Evolutionary conservation across 1,284 basidiomycete species (phyloP).

Genomic region (Pyrrhoderma lamaoense): DNA sequence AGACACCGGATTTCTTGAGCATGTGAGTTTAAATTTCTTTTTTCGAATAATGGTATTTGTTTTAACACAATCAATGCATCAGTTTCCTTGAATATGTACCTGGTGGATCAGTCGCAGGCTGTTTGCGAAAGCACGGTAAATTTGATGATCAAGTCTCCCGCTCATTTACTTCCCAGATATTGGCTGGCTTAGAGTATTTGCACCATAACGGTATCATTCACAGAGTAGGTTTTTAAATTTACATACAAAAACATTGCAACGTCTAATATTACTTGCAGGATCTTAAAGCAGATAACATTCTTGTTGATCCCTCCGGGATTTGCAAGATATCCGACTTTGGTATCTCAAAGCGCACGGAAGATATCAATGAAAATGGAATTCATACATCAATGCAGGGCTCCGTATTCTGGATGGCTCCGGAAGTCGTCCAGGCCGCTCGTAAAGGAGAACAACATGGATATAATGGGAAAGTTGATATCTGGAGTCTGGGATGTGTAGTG

Average conservation of each 20-base stretch:
- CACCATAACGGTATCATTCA: constrained; percentile 91
- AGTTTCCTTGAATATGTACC: constrained; percentile 98
- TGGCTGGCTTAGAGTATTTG: constrained; percentile 88
- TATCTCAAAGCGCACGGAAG: constrained; percentile 85
- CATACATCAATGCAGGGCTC: constrained; percentile 93
- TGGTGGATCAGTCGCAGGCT: constrained; percentile 92
- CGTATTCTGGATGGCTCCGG: constrained; percentile 99
- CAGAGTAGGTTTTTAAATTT: constrained; percentile 45
- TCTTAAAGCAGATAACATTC: constrained; percentile 96
- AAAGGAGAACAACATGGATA: constrained; percentile 58
- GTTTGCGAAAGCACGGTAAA: constrained; percentile 87
- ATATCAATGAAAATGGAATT: constrained; percentile 77
- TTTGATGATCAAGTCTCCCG: constrained; percentile 91
- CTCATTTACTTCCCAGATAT: constrained; percentile 89
- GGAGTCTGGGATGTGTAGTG: constrained; percentile 96
- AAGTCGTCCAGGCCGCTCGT: constrained; percentile 81
- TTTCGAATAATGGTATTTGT: neutral
- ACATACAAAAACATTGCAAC: constrained; percentile 1
- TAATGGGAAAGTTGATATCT: constrained; percentile 96
- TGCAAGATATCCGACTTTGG: constrained; percentile 99
- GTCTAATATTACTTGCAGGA: constrained; percentile 45
- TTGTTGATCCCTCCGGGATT: constrained; percentile 87
- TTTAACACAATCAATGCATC: constrained; percentile 6
- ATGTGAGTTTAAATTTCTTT: constrained; percentile 54
- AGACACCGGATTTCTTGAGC: constrained; percentile 84